A percentile compares a stretch with the other conserved stretches of the same genome.
These are phyloP conservation scores for Ophiosphaerella narmari DNA, from an alignment of 2,329 filamentous ascomycete species.

Conservation along the genomic window DNA sequence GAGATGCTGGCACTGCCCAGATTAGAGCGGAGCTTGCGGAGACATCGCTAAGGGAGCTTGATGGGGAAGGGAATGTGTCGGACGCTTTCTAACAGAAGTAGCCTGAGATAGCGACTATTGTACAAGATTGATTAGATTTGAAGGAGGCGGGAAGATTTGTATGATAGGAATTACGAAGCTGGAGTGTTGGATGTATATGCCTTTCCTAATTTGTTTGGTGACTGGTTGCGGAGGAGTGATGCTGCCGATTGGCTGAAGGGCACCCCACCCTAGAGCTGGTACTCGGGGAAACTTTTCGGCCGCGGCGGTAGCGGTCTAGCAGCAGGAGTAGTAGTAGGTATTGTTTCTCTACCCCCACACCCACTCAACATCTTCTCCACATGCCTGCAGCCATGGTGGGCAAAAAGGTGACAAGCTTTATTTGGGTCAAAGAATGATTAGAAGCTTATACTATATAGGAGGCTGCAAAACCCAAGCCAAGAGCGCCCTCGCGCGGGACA, in stretches of 20 bases:
- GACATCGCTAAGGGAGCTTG: conserved; percentile 49
- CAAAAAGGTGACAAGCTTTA: conserved; percentile 28
- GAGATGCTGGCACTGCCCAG: conserved; percentile 52
- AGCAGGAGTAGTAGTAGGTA: neutral
- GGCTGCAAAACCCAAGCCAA: conserved; percentile 30
- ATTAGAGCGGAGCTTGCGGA: conserved; percentile 54
- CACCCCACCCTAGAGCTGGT: conserved; percentile 19
- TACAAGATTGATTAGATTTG: neutral
- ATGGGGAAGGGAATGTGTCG: conserved; percentile 46
- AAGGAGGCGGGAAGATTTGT: neutral
- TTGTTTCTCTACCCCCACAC: conserved; percentile 15
- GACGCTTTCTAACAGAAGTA: conserved; percentile 39
- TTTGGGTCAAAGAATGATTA: neutral
- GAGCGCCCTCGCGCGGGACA: conserved; percentile 39
- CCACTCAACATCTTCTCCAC: conserved; percentile 11
- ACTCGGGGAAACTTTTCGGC: conserved; percentile 37
- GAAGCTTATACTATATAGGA: conserved; percentile 27
- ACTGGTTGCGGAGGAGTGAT: conserved; percentile 22
- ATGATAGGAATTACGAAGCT: neutral
- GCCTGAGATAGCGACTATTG: neutral
- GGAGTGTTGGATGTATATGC: conserved; percentile 9
- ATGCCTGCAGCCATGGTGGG: conserved; percentile 35
- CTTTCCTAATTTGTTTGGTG: conserved; percentile 12
- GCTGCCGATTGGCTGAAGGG: conserved; percentile 30
- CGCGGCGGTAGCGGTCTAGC: too few relatives aligned